These are phyloP conservation scores for Perkinsela sp. DNA, from an alignment of 208 protist genomes.

Conservation along the genomic window DNA sequence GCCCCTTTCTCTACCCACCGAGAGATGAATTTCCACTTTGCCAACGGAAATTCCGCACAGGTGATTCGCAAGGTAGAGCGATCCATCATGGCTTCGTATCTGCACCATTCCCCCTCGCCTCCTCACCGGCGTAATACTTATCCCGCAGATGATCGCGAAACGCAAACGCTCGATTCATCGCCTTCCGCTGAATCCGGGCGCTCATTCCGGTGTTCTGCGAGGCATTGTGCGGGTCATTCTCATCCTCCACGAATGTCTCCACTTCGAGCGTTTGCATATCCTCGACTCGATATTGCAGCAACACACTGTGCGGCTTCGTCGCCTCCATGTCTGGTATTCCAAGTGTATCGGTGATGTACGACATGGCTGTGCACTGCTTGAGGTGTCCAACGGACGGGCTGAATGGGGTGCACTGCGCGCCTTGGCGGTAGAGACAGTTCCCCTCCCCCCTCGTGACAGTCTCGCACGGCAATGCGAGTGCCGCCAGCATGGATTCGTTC, in stretches of 20 bases:
- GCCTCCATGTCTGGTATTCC: conserved; percentile 17
- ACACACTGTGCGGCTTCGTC: conserved; percentile 23
- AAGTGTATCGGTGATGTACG: conserved; percentile 21
- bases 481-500: neutral
- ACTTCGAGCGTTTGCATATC: conserved; percentile 39
- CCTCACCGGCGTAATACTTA: conserved; percentile 39
- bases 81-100: no score
- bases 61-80: no score
- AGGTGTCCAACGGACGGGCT: neutral
- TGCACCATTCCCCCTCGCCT: conserved; percentile 6
- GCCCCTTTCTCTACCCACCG: no score
- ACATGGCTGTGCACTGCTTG: conserved; percentile 3
- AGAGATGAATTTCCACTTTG: no score
- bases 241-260: conserved; percentile 54
- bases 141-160: conserved; percentile 41
- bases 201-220: conserved; percentile 29
- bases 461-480: neutral
- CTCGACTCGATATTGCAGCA: conserved; percentile 27
- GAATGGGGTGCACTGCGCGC: conserved; percentile 5
- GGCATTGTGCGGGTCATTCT: conserved; percentile 22
- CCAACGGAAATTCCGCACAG: no score
- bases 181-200: conserved; percentile 53
- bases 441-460: neutral
- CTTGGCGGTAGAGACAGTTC: neutral
- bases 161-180: conserved; percentile 51